Conservation (phyloP, 495 filamentous ascomycete species). For the Neurospora discreta region DNA sequence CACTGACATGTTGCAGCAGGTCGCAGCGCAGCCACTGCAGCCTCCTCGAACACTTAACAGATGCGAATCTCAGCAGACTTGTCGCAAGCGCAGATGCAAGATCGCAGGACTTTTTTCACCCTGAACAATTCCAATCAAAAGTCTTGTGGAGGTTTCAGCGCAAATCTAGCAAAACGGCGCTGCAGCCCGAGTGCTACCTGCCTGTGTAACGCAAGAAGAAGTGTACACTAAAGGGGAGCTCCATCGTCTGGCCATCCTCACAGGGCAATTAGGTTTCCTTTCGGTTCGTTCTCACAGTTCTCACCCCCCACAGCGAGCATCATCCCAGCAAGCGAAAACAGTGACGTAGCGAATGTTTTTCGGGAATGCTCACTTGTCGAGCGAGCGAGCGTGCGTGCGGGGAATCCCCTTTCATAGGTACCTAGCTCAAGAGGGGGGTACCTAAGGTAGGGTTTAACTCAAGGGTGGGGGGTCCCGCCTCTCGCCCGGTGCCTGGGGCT, state of each 20-base stretch:
- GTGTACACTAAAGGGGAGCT: not conserved
- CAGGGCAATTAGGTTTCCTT: not conserved
- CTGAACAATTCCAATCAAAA: no score
- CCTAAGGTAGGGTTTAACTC: not conserved
- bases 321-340: not conserved
- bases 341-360: not conserved
- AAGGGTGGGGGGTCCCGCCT: not conserved
- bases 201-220: no score
- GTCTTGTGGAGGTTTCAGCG: not conserved
- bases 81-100: not conserved
- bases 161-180: not conserved
- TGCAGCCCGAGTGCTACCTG: not conserved
- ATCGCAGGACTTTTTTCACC: not conserved
- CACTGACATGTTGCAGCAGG: not conserved
- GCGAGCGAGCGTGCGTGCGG: not conserved
- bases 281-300: not conserved
- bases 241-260: not conserved
- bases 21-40: not conserved
- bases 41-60: not conserved
- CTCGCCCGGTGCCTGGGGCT: not conserved
- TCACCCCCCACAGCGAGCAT: not conserved
- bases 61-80: not conserved
- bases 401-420: not conserved
- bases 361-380: not conserved
- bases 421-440: not conserved